Evolutionary conservation across 2,329 filamentous ascomycete species (phyloP).

Genomic region (Ophiostoma tasmaniense): DNA sequence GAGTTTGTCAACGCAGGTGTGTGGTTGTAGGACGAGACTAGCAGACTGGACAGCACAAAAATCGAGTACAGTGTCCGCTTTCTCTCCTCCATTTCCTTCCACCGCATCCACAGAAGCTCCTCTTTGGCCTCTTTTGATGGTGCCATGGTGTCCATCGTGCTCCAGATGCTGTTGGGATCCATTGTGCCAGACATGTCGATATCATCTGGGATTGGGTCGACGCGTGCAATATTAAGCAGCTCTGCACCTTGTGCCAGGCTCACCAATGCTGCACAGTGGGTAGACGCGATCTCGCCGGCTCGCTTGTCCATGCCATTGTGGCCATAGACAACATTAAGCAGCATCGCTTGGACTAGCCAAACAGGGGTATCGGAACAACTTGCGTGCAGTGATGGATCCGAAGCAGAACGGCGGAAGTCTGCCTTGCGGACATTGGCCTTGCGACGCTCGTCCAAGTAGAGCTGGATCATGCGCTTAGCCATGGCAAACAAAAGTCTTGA

Average conservation of each 20-base stretch:
- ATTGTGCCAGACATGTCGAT: constrained; percentile 48
- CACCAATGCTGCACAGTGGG: constrained; percentile 82
- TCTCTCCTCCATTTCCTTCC: constrained; percentile 82
- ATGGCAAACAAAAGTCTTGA: constrained; percentile 85
- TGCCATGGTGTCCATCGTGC: constrained; percentile 22
- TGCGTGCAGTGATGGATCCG: constrained; percentile 34
- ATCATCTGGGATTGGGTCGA: constrained; percentile 35
- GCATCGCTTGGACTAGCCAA: constrained; percentile 95
- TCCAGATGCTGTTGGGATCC: constrained; percentile 35
- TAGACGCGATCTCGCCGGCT: constrained; percentile 83
- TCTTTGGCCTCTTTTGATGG: constrained; percentile 41
- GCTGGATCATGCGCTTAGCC: constrained; percentile 89
- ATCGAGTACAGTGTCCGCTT: constrained; percentile 89
- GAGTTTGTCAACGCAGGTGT: constrained; percentile 87
- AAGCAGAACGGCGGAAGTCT: constrained; percentile 45
- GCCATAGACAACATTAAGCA: constrained; percentile 90
- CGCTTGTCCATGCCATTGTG: constrained; percentile 90
- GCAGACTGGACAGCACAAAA: constrained; percentile 81
- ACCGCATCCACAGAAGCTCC: constrained; percentile 73
- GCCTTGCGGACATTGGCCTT: constrained; percentile 70
- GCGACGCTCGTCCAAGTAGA: constrained; percentile 84
- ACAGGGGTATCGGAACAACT: constrained; percentile 68
- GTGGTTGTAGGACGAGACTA: constrained; percentile 90
- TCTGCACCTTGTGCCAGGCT: constrained; percentile 87
- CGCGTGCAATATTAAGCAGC: constrained; percentile 43